These are phyloP conservation scores for Cryptosporidium sp. DNA, from an alignment of 169 alveolate species.

Conservation along the genomic window DNA sequence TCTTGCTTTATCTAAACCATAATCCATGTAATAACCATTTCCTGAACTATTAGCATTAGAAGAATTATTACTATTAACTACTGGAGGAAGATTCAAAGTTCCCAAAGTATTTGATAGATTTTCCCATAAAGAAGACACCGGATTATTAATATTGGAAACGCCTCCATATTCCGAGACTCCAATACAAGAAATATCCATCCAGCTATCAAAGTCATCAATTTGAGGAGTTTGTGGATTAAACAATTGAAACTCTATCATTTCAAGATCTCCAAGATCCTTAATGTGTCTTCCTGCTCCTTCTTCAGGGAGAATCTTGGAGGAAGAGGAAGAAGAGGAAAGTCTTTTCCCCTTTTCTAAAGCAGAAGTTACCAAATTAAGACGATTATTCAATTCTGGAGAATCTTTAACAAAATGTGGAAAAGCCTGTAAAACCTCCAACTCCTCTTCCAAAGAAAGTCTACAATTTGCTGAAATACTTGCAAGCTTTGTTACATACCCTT, in stretches of 20 bases:
- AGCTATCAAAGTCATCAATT: conserved; percentile 77
- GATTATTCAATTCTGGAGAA: conserved; percentile 77
- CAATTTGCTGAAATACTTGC: conserved; percentile 81
- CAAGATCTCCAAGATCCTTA: not conserved
- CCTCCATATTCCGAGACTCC: conserved; percentile 30
- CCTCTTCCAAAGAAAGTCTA: conserved; percentile 80
- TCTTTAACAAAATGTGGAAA: conserved; percentile 80
- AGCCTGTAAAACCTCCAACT: conserved; percentile 77
- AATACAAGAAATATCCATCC: conserved; percentile 56
- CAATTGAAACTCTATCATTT: conserved; percentile 9
- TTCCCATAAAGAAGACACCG: conserved; percentile 55
- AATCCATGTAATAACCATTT: not conserved
- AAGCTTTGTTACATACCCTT: conserved; percentile 61
- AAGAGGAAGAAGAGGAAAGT: not conserved
- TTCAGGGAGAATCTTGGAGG: not conserved
- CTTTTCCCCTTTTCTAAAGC: conserved; percentile 21
- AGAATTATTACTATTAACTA: not conserved
- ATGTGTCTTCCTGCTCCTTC: too few species aligned
- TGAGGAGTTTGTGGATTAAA: conserved; percentile 76
- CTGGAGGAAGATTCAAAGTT: conserved; percentile 50
- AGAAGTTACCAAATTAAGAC: conserved; percentile 71
- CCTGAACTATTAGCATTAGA: not conserved
- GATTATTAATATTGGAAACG: conserved; percentile 20
- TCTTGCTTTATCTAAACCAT: not conserved
- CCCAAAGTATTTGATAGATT: conserved; percentile 50